These are phyloP conservation scores for Tetragonia tetragonoides DNA, from an alignment of 148 eudicot species.

Conservation along the genomic window DNA sequence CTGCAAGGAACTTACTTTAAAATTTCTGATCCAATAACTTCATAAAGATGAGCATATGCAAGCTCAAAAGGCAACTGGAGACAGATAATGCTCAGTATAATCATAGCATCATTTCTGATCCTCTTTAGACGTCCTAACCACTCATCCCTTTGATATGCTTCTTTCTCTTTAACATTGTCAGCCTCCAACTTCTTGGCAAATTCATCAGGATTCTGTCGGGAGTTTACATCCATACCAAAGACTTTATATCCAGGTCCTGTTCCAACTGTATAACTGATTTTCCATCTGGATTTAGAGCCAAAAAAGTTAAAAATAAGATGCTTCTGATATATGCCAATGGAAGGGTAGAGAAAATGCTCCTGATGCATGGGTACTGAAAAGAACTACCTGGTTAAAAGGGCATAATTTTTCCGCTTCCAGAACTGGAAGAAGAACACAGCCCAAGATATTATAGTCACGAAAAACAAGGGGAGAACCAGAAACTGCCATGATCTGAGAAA, in stretches of 20 bases:
- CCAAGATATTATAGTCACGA: constrained; percentile 66
- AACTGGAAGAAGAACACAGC: constrained; percentile 89
- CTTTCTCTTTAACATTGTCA: constrained; percentile 55
- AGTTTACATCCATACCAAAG: constrained; percentile 49
- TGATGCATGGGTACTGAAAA: neutral
- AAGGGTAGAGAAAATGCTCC: constrained; percentile 7
- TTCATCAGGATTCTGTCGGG: constrained; percentile 48
- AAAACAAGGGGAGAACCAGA: constrained; percentile 70
- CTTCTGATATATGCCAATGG: neutral
- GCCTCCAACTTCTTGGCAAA: constrained; percentile 44
- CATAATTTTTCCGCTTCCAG: constrained; percentile 91
- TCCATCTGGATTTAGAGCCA: constrained; percentile 59
- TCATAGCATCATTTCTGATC: constrained; percentile 77
- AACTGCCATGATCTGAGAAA: constrained; percentile 70
- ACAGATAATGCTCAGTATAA: constrained; percentile 74
- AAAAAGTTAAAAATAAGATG: neutral
- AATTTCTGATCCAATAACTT: constrained; percentile 52
- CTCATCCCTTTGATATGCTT: constrained; percentile 72
- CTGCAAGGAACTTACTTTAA: constrained; percentile 50
- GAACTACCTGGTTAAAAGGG: constrained; percentile 68
- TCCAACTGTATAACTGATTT: constrained; percentile 51
- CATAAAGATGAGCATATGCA: constrained; percentile 94
- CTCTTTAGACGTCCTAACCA: constrained; percentile 75
- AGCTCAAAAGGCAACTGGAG: constrained; percentile 95
- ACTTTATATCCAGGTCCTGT: constrained; percentile 56